Base-by-base conservation (phyloP, 2,329 filamentous ascomycete genomes). In the Phaeophleospora eucalypticola region DNA sequence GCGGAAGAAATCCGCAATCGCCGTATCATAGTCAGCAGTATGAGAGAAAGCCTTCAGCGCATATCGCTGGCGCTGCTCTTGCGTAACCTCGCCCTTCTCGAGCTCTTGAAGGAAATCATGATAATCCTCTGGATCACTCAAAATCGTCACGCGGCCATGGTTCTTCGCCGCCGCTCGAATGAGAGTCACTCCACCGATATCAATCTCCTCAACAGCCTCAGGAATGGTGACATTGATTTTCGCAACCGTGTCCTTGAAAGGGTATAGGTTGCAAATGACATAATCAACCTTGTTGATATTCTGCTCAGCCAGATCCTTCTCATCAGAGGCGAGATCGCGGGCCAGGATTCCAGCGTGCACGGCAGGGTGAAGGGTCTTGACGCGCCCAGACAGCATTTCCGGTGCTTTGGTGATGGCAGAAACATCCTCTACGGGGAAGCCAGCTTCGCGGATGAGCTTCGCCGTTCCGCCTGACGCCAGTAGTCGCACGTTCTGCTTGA, bases 21-120 rank as follows among this genome's bases (percentile, higher is more conserved):
- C 88, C 36, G 82, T 80, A 68, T 98, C 93, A 70, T 98, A 98
- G 69, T 95, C 89, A 56, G 93, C 89, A 33, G 93, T 98, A 72
- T 97, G 93, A 74, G 95, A 89, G 66, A 98, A 98, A 14, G 93
- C 93, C 80, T 98, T 98, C 63, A 97, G 81, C 19, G 93, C 91
- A 66, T 95, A 96, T 48, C 82, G 76, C 69, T 95, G 89, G 59
- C 90, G 84, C 76, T 83, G 94, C 51, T 81, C 77, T 67, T 95
- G 87, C 45, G 86, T 83, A 62, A 98, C 84, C 68, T 91, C 87
- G 53, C 90, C 91, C 57, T 85, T 67, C 70, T 89, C 85, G 21
- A 98, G 81, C 75, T 96, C 90, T 67, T 84, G 83, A 45, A 98
- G 78, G 76, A 98, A 97, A 69, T 89, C 87, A 53, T 89, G 82